Percentiles rank a stretch among this genome's conserved stretches.
These are phyloP conservation scores for Tephrocybe sp. DNA, from an alignment of 768 basidiomycete genomes.

Conservation along the genomic window DNA sequence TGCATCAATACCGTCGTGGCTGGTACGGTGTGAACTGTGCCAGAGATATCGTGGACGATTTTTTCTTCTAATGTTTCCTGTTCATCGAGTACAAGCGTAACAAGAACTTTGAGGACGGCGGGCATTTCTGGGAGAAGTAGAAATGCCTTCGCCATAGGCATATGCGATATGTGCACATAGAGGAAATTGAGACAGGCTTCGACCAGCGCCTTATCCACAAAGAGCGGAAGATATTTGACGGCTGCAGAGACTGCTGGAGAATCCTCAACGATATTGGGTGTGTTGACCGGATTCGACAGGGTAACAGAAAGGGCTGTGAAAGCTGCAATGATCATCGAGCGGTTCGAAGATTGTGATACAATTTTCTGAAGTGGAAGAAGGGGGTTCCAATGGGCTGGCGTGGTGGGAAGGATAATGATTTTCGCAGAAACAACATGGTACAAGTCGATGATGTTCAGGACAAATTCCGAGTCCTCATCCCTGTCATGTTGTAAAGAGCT, in stretches of 20 bases:
- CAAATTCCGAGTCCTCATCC: constrained; percentile 71
- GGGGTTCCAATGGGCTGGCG: constrained; percentile 42
- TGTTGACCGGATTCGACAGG: constrained; percentile 60
- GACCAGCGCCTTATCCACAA: constrained; percentile 64
- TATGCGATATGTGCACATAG: constrained; percentile 71
- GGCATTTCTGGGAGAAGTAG: constrained; percentile 70
- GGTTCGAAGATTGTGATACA: constrained; percentile 58
- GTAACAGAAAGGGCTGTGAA: constrained; percentile 59
- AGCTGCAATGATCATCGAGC: constrained; percentile 70
- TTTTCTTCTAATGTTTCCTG: constrained; percentile 60
- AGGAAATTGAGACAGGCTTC: constrained; percentile 74
- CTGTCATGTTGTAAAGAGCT: constrained; percentile 54
- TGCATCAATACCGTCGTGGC: constrained; percentile 44
- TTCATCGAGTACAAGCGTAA: constrained; percentile 64
- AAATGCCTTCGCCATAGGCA: constrained; percentile 75
- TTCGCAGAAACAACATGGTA: constrained; percentile 58
- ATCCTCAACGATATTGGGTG: constrained; percentile 45
- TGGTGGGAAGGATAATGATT: constrained; percentile 33
- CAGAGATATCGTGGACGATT: constrained; percentile 61
- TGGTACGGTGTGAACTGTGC: constrained; percentile 55
- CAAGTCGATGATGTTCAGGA: constrained; percentile 70
- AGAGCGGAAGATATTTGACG: constrained; percentile 70
- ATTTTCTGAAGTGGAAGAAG: constrained; percentile 56
- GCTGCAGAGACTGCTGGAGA: constrained; percentile 63
- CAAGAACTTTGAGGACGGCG: constrained; percentile 63